Percentiles rank a stretch among this genome's conserved stretches.
These are phyloP conservation scores for Magnolia kwangsiensis DNA, from an alignment of 164 flowering plant species.

Conservation along the genomic window DNA sequence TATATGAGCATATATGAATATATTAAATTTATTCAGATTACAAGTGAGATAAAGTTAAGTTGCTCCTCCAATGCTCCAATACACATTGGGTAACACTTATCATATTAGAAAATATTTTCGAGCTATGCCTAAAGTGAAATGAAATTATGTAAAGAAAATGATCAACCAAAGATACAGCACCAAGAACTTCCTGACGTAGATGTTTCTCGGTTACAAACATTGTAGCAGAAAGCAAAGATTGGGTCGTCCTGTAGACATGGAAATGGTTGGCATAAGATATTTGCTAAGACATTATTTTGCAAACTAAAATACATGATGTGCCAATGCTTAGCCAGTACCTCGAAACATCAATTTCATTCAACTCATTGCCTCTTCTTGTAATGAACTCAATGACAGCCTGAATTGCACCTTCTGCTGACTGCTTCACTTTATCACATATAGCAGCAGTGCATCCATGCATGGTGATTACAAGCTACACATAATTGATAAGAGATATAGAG, in stretches of 20 bases:
- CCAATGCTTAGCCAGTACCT: slow-evolving; percentile 38
- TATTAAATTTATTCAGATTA: no score
- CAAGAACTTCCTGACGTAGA: slow-evolving; percentile 80
- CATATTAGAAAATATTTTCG: no score
- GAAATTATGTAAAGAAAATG: background rate
- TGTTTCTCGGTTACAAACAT: slow-evolving; percentile 73
- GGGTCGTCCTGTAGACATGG: slow-evolving; percentile 65
- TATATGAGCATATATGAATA: no score
- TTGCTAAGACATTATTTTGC: background rate
- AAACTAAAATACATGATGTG: background rate
- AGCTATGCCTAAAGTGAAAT: no score
- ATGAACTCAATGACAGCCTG: slow-evolving; percentile 89
- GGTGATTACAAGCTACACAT: slow-evolving; percentile 70
- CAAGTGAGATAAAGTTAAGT: no score
- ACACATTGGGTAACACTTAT: no score
- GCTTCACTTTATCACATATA: slow-evolving; percentile 83
- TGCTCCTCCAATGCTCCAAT: no score
- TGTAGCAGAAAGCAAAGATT: slow-evolving; percentile 78
- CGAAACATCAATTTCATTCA: slow-evolving; percentile 72
- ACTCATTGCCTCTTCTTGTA: slow-evolving; percentile 66
- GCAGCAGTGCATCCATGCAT: slow-evolving; percentile 68
- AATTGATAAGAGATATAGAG: background rate
- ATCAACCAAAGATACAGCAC: slow-evolving; percentile 72
- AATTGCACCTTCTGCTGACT: slow-evolving; percentile 89
- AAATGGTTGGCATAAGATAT: slow-evolving; percentile 10